phyloP scores from a whole-genome alignment of 2,329 filamentous ascomycete genomes.

The Helminthosporium solani region DNA sequence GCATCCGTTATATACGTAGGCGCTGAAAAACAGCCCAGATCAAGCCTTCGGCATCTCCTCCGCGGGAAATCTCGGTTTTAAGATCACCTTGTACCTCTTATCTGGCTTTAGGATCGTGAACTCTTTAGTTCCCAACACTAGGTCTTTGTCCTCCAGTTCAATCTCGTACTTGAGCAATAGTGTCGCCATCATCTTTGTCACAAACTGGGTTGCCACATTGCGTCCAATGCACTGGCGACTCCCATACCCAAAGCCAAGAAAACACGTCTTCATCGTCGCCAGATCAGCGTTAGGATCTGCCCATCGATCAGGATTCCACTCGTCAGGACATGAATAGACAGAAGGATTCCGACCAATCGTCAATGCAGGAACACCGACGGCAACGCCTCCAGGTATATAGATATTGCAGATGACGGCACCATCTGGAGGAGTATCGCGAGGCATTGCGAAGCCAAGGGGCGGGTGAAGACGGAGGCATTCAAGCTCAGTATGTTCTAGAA shows the following conservation, averaged over 20 bases:
- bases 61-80: conserved; percentile 5
- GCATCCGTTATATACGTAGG: not conserved
- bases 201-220: conserved; percentile 18
- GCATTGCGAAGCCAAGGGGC: conserved; percentile 16
- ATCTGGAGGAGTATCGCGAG: conserved; percentile 13
- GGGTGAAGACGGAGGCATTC: conserved; percentile 17
- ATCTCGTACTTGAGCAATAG: conserved; percentile 13
- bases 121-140: conserved; percentile 16
- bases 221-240: conserved; percentile 18
- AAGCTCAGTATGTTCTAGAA: conserved; percentile 15
- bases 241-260: conserved; percentile 16
- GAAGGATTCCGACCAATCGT: conserved; percentile 13
- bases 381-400: conserved; percentile 14
- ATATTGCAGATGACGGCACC: conserved; percentile 11
- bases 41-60: not conserved
- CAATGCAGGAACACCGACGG: conserved; percentile 16
- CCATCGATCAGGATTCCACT: conserved; percentile 15
- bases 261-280: conserved; percentile 15
- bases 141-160: conserved; percentile 8
- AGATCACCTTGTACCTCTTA: conserved; percentile 10
- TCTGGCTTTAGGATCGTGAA: conserved; percentile 19
- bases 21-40: not conserved
- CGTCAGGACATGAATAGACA: conserved; percentile 9
- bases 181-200: conserved; percentile 17
- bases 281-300: conserved; percentile 1